A percentile compares a stretch with the other conserved stretches of the same genome.
Evolutionary conservation across 805 yeast genomes (phyloP).

Genomic region (Zygoascus ofunaensis): DNA sequence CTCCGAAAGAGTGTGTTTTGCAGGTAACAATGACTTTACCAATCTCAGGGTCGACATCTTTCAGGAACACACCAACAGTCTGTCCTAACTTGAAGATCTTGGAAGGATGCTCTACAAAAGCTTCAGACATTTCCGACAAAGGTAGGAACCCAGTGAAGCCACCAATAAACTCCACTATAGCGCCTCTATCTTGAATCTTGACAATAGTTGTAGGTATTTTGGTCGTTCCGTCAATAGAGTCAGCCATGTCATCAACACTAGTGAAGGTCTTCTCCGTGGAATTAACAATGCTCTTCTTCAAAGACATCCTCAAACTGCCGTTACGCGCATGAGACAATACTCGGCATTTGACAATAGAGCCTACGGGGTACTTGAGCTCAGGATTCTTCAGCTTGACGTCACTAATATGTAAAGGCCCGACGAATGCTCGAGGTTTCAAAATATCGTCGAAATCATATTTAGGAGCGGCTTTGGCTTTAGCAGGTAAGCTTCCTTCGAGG

Average conservation of each 20-base stretch:
- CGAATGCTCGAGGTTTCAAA: conserved; percentile 57
- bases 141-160: conserved; percentile 73
- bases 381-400: conserved; percentile 82
- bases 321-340: conserved; percentile 26
- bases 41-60: conserved; percentile 42
- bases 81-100: conserved; percentile 79
- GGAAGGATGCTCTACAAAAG: conserved; percentile 66
- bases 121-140: conserved; percentile 79
- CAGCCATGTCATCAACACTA: conserved; percentile 35
- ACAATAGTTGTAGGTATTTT: conserved; percentile 68
- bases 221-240: conserved; percentile 38
- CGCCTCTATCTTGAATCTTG: conserved; percentile 66
- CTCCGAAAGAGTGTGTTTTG: conserved; percentile 42
- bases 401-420: conserved; percentile 66
- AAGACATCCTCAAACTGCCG: conserved; percentile 51
- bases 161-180: conserved; percentile 76
- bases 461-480: background rate
- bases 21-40: conserved; percentile 63
- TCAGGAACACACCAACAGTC: conserved; percentile 59
- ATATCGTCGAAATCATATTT: conserved; percentile 40
- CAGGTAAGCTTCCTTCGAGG: background rate
- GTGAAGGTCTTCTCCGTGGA: conserved; percentile 32
- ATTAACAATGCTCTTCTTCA: conserved; percentile 76
- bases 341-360: conserved; percentile 52
- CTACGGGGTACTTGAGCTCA: conserved; percentile 83